Evolutionary conservation across 73 alveolate genomes (phyloP).

Genomic region (Paramecium pentaurelia): DNA sequence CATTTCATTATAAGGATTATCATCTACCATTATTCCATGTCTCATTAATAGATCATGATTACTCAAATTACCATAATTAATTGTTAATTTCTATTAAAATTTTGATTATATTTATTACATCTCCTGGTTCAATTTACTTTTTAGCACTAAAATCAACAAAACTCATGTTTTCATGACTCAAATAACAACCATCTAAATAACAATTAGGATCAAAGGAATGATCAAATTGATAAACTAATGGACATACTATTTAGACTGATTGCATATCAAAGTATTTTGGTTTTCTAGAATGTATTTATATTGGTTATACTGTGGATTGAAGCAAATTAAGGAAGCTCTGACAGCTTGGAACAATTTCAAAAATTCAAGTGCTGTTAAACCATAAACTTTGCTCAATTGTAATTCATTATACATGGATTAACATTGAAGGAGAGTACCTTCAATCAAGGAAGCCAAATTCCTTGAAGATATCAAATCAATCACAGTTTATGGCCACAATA

Average conservation of each 20-base stretch:
- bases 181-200: conserved; percentile 32
- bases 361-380: background rate
- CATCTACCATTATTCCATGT: background rate
- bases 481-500: background rate
- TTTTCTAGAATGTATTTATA: background rate
- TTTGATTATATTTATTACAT: background rate
- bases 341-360: background rate
- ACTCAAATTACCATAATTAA: conserved; percentile 10
- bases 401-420: background rate
- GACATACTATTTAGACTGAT: background rate
- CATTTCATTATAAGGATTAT: conserved; percentile 33
- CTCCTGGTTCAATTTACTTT: conserved; percentile 1
- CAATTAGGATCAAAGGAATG: conserved; percentile 40
- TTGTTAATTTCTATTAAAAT: background rate
- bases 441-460: background rate
- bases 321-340: background rate
- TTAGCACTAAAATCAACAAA: background rate
- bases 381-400: background rate
- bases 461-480: background rate
- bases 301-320: conserved; percentile 7
- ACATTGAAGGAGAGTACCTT: background rate
- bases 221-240: background rate
- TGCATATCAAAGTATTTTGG: conserved; percentile 24
- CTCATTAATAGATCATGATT: conserved; percentile 26
- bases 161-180: conserved; percentile 31